Percentiles rank a stretch among this genome's conserved stretches.
These are phyloP conservation scores for Senna siamea DNA, from an alignment of 306 rosid species.

Conservation along the genomic window DNA sequence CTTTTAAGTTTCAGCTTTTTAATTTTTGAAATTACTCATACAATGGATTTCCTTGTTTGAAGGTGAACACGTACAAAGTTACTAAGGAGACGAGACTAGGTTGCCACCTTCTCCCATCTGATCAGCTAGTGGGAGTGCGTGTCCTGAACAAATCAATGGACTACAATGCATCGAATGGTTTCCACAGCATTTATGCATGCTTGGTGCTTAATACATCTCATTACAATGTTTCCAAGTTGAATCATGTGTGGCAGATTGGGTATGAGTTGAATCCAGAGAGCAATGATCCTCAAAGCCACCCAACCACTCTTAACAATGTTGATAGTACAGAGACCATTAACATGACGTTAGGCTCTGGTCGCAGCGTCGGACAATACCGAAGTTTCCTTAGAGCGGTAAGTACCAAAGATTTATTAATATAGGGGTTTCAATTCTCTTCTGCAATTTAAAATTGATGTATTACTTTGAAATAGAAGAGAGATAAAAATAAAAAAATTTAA, in stretches of 20 bases:
- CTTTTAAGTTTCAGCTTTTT: too few relatives aligned
- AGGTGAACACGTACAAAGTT: slow-evolving; percentile 45
- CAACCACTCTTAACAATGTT: slow-evolving; percentile 50
- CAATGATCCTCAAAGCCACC: slow-evolving; percentile 49
- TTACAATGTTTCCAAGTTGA: slow-evolving; percentile 44
- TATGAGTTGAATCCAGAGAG: not conserved
- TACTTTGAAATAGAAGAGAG: too few relatives aligned
- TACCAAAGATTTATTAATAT: not conserved
- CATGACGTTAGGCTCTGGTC: slow-evolving; percentile 26
- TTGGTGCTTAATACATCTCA: slow-evolving; percentile 32
- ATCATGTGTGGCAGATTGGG: slow-evolving; percentile 90
- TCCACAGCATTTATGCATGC: slow-evolving; percentile 42
- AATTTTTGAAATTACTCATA: too few relatives aligned
- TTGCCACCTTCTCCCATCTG: slow-evolving; percentile 47
- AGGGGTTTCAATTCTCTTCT: too few relatives aligned
- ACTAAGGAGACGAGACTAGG: slow-evolving; percentile 52
- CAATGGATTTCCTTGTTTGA: too few relatives aligned
- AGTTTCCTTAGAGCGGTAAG: slow-evolving; percentile 56
- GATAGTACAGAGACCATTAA: slow-evolving; percentile 70
- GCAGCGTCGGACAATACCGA: slow-evolving; percentile 20
- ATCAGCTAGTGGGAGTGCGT: not conserved
- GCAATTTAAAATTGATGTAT: too few relatives aligned
- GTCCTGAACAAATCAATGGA: not conserved
- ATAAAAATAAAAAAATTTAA: too few relatives aligned
- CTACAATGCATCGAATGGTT: not conserved